These are phyloP conservation scores for Malus hybrid DNA, from an alignment of 331 rosid genomes.

Conservation along the genomic window DNA sequence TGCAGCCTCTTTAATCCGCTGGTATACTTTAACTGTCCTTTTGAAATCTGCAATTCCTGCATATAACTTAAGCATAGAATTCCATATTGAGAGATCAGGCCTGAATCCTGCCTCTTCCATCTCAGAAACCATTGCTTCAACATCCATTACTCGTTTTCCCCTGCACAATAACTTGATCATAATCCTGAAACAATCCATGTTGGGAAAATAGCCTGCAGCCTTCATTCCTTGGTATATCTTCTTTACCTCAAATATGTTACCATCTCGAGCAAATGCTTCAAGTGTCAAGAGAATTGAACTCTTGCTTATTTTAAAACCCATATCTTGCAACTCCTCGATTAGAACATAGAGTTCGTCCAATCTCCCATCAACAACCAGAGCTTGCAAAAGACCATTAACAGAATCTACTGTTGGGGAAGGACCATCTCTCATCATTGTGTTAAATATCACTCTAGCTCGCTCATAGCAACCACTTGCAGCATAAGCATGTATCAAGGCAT, in stretches of 20 bases:
- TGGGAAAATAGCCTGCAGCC: conserved; percentile 92
- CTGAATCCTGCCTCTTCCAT: conserved; percentile 82
- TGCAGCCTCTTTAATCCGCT: conserved; percentile 53
- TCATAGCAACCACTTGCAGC: conserved; percentile 83
- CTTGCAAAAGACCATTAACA: conserved; percentile 71
- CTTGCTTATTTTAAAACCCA: conserved; percentile 83
- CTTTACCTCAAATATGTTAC: conserved; percentile 81
- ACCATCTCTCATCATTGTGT: conserved; percentile 90
- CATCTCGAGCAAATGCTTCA: conserved; percentile 78
- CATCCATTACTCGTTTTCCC: conserved; percentile 70
- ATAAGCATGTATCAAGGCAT: conserved; percentile 82
- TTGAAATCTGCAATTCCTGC: conserved; percentile 62
- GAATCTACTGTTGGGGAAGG: conserved; percentile 84
- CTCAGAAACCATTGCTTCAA: conserved; percentile 68
- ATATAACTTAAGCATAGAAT: conserved; percentile 62
- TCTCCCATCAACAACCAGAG: conserved; percentile 72
- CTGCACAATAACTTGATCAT: conserved; percentile 67
- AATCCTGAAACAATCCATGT: conserved; percentile 72
- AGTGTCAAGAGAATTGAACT: conserved; percentile 84
- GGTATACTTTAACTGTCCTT: conserved; percentile 52
- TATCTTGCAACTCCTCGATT: conserved; percentile 89
- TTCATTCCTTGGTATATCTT: conserved; percentile 93
- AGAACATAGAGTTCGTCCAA: conserved; percentile 75
- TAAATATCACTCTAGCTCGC: conserved; percentile 87
- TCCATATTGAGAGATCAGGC: conserved; percentile 78